A percentile compares a stretch with the other conserved stretches of the same genome.
These are phyloP conservation scores for Xylaria sp. DNA, from an alignment of 2,329 filamentous ascomycete species.

Conservation along the genomic window DNA sequence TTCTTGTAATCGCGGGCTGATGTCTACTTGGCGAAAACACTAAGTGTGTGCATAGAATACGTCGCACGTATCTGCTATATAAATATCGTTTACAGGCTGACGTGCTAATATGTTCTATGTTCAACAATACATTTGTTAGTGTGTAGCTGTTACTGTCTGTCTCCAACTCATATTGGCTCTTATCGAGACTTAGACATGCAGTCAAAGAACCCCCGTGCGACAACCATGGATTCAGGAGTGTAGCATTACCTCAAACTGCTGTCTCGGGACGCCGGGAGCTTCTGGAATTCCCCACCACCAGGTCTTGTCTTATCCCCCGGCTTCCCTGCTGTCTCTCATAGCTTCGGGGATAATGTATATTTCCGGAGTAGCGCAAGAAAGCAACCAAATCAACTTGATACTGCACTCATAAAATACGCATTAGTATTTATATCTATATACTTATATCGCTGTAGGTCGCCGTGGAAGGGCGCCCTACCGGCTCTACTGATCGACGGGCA, in stretches of 20 bases:
- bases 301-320: constrained; percentile 1
- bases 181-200: constrained; percentile 19
- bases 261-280: constrained; percentile 22
- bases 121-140: too few relatives aligned
- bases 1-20: background rate
- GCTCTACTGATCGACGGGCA: constrained; percentile 8
- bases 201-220: constrained; percentile 6
- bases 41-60: background rate
- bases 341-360: background rate
- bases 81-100: background rate
- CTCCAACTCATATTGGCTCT: background rate
- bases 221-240: constrained; percentile 14
- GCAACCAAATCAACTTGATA: background rate
- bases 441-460: constrained; percentile 1
- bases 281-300: constrained; percentile 5
- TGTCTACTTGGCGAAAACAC: too few relatives aligned
- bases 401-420: background rate
- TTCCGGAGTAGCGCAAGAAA: background rate
- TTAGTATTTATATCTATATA: too few relatives aligned
- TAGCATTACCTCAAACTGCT: constrained; percentile 4
- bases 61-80: background rate
- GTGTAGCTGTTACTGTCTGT: too few relatives aligned
- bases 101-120: background rate
- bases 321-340: background rate
- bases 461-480: constrained; percentile 2